Conservation (phyloP, 495 filamentous ascomycete genomes). For the Trichoderma gamsii region DNA sequence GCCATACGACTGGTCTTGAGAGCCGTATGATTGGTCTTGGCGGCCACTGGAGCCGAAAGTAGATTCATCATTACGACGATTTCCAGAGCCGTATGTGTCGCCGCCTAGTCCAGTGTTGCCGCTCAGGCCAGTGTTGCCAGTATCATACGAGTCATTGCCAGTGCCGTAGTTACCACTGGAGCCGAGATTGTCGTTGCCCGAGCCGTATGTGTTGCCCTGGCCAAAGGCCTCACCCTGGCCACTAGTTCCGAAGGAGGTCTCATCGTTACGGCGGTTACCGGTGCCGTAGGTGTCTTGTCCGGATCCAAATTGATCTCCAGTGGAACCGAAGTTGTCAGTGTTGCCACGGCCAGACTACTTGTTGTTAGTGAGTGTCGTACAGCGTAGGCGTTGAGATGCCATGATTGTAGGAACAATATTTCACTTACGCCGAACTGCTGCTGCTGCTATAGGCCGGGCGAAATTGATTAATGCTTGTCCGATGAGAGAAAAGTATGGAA, state of each 20-base stretch:
- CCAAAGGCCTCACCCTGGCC: conserved; percentile 19
- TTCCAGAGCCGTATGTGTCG: conserved; percentile 29
- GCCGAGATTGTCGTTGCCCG: conserved; percentile 20
- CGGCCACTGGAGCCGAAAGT: conserved; percentile 20
- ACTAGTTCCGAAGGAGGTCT: conserved; percentile 15
- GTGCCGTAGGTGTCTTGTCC: neutral
- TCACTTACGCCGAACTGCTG: conserved; percentile 1
- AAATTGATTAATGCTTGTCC: neutral
- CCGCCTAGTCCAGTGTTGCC: conserved; percentile 24
- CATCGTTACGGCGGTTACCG: conserved; percentile 19
- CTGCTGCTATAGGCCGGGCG: neutral
- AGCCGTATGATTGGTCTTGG: conserved; percentile 21
- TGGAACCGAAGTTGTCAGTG: neutral
- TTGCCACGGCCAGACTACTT: neutral
- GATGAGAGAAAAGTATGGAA: neutral
- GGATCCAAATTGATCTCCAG: neutral
- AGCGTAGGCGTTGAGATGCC: neutral
- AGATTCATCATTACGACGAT: neutral
- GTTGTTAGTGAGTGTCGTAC: neutral
- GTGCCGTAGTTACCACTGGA: conserved; percentile 23
- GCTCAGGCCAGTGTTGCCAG: conserved; percentile 27
- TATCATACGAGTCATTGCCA: conserved; percentile 23
- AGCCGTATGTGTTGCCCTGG: conserved; percentile 18
- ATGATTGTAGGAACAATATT: neutral
- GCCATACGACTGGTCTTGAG: conserved; percentile 20